A percentile compares a stretch with the other conserved stretches of the same genome.
Evolutionary conservation across 805 yeast genomes (phyloP).

Genomic region (Cyberlindnera samutprakarnensis): DNA sequence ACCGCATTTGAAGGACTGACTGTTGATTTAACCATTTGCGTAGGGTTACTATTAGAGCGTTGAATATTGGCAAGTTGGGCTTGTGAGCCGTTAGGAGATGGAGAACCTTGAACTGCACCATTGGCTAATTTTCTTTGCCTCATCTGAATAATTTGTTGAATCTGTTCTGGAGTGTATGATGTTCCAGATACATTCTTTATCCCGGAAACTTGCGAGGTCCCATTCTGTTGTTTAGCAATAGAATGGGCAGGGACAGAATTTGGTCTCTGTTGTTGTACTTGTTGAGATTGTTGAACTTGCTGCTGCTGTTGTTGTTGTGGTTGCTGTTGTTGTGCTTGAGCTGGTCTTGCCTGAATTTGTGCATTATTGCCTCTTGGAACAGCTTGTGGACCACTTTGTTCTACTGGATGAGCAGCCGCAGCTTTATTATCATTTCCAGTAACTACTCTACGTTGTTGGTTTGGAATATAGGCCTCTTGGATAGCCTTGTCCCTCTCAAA

Average conservation of each 20-base stretch:
- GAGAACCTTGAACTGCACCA: constrained; percentile 8
- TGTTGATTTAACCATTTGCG: constrained; percentile 6
- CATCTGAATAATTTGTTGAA: constrained; percentile 47
- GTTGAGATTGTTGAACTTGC: constrained; percentile 1
- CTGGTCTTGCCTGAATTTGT: constrained; percentile 3
- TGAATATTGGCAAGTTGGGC: constrained; percentile 6
- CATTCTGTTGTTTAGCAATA: not conserved
- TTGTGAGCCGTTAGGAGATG: constrained; percentile 12
- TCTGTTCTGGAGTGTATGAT: constrained; percentile 52
- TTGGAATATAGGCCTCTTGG: constrained; percentile 61
- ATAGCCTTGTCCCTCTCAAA: constrained; percentile 79
- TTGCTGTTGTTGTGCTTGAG: not conserved
- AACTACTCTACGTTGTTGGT: constrained; percentile 10
- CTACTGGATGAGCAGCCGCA: not conserved
- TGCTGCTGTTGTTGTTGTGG: constrained; percentile 1
- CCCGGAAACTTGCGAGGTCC: constrained; percentile 1
- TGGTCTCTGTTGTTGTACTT: constrained; percentile 5
- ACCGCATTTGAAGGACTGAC: not conserved
- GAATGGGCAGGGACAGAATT: constrained; percentile 11
- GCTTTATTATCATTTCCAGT: constrained; percentile 16
- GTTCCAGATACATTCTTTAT: constrained; percentile 35
- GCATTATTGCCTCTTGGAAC: constrained; percentile 1
- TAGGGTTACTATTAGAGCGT: constrained; percentile 18
- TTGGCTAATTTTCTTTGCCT: constrained; percentile 18
- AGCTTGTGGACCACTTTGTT: not conserved